Evolutionary conservation across 2,329 filamentous ascomycete genomes (phyloP).

Genomic region (Pseudogymnoascus sp.): DNA sequence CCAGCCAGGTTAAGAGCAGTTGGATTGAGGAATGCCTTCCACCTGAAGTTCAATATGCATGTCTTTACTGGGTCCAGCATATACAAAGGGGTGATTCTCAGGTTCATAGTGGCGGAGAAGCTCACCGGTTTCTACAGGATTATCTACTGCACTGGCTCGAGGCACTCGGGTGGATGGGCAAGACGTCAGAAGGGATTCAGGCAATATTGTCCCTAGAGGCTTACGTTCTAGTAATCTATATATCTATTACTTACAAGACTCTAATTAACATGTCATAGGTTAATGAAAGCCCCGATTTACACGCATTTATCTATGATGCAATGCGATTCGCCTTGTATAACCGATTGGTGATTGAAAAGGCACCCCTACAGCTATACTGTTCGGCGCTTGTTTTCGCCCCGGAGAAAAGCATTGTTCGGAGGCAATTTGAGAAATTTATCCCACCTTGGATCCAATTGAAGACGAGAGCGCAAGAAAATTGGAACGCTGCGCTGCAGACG

Average conservation of each 20-base stretch:
- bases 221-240: slow-evolving; percentile 14
- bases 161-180: slow-evolving; percentile 29
- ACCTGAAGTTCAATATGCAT: slow-evolving; percentile 33
- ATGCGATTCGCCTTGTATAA: no score
- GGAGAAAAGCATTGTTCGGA: no score
- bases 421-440: no score
- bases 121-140: slow-evolving; percentile 24
- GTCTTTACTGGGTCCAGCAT: slow-evolving; percentile 29
- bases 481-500: no score
- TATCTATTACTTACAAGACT: not conserved
- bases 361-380: no score
- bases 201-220: slow-evolving; percentile 17
- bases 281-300: slow-evolving; percentile 1
- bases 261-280: not conserved
- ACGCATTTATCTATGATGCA: not conserved
- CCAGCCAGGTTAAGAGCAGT: slow-evolving; percentile 19
- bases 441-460: no score
- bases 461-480: no score
- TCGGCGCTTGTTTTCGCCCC: no score
- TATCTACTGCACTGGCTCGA: slow-evolving; percentile 33
- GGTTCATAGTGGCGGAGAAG: slow-evolving; percentile 21
- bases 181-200: slow-evolving; percentile 17
- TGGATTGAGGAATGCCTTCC: slow-evolving; percentile 27
- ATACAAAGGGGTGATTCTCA: slow-evolving; percentile 25
- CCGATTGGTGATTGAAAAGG: no score